Conservation (phyloP, 176 grass and related monocot genomes). For the Miscanthus lutarioriparius region DNA sequence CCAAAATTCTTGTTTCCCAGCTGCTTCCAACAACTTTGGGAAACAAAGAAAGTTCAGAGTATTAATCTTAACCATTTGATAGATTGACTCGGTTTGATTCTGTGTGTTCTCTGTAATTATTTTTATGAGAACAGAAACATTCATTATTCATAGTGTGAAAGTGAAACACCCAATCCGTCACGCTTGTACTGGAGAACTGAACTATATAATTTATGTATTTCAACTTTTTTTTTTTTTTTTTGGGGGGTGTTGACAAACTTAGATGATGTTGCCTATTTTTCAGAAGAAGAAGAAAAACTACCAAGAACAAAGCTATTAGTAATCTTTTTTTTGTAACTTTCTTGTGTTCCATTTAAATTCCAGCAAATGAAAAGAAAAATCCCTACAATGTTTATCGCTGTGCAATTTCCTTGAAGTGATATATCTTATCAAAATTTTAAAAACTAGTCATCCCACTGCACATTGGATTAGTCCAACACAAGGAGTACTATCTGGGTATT, state of each 20-base stretch:
- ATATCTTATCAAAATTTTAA: background rate
- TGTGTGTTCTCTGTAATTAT: background rate
- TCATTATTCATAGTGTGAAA: background rate
- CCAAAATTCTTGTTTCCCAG: background rate
- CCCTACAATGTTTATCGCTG: background rate
- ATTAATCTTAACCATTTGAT: background rate
- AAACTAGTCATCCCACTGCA: background rate
- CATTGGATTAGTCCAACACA: background rate
- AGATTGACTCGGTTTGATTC: background rate
- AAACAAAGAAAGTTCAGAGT: background rate
- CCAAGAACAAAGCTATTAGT: background rate
- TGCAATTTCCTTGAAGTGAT: background rate
- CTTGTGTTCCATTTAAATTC: background rate
- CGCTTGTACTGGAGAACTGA: background rate
- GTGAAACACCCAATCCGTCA: conserved; percentile 6
- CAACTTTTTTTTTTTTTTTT: background rate
- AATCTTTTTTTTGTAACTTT: background rate
- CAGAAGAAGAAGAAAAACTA: background rate
- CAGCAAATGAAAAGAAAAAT: background rate
- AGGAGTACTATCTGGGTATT: background rate
- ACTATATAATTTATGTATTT: background rate
- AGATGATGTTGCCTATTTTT: background rate
- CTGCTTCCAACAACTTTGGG: background rate
- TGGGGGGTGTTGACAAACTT: background rate
- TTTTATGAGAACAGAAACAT: background rate